These are phyloP conservation scores for Paratinospora sagittata DNA, from an alignment of 164 flowering plant species.

Conservation along the genomic window DNA sequence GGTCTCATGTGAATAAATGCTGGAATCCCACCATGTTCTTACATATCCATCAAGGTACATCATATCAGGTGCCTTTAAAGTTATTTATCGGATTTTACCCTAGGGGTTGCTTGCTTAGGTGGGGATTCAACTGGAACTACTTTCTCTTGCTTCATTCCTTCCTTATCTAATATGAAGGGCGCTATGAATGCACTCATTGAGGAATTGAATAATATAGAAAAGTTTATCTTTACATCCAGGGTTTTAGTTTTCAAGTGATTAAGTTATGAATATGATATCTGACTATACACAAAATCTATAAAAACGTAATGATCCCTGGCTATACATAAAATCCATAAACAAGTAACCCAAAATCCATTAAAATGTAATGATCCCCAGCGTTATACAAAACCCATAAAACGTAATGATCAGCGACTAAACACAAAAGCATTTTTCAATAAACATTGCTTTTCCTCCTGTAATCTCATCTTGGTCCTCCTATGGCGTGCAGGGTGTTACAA, in stretches of 20 bases:
- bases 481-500: conserved; percentile 48
- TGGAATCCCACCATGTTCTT: neutral
- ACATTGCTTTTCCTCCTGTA: too few species aligned
- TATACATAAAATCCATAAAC: too few species aligned
- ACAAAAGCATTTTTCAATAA: too few species aligned
- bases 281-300: neutral
- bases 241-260: too few species aligned
- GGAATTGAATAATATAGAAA: neutral
- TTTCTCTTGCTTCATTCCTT: neutral
- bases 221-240: too few species aligned
- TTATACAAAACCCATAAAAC: too few species aligned
- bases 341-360: too few species aligned
- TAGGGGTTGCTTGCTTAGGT: neutral
- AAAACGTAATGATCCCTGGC: too few species aligned
- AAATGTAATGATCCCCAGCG: too few species aligned
- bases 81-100: neutral
- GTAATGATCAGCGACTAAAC: too few species aligned
- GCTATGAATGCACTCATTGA: neutral
- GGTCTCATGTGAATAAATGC: neutral
- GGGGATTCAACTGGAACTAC: neutral
- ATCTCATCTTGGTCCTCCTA: too few species aligned
- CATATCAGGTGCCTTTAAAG: neutral
- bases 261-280: neutral
- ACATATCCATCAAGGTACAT: neutral
- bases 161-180: neutral